Evolutionary conservation across 1,139 yeast genomes (phyloP), one percentile per base, ranked within the genome.

Genomic region (Arxiozyma bovina): DNA sequence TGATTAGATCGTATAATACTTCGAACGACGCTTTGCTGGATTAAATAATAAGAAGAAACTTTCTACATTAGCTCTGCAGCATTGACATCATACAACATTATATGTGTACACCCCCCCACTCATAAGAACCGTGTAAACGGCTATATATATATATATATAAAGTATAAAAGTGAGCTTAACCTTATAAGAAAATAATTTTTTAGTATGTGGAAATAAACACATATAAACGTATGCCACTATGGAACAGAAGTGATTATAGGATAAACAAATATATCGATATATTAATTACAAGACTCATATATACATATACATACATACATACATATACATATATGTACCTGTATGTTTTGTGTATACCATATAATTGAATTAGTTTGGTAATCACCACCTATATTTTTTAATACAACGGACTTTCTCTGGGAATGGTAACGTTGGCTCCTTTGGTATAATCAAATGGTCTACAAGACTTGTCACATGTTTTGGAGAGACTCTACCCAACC

Each of bases 401-500:
- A 67, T 59, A 54, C 73, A 68, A 53, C 73, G 60, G 7, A 69
- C 66, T 45, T 67, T 68, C 52, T 68, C 71, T 8, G 71, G 70
- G 58, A 60, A 61, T 17, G 69, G 67, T 21, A 66, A 51, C 34
- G 57, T 61, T 5, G 69, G 68, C 25, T 50, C 55, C 18, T 63
- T 67, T 3, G 68, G 67, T 1, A 64, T 57, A 4, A 69, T 53
- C 42, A 68, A 51, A 42, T 87, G 84, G 54, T 89, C 86, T 7
- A 91, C 80, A 18, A 93, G 81, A 1, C 87, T 83, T 54, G 77
- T 76, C 21, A 84, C 88, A 64, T 89, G 88, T 52, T 77, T 77
- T 11, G 98, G 98, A 4, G 80, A 76, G 57, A 94, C 85, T 60
- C 93, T 77, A 0, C 96, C 98, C 64, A 89, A 74, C 97, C 98